phyloP scores from a whole-genome alignment of 768 basidiomycete species.

The Russula sp. region DNA sequence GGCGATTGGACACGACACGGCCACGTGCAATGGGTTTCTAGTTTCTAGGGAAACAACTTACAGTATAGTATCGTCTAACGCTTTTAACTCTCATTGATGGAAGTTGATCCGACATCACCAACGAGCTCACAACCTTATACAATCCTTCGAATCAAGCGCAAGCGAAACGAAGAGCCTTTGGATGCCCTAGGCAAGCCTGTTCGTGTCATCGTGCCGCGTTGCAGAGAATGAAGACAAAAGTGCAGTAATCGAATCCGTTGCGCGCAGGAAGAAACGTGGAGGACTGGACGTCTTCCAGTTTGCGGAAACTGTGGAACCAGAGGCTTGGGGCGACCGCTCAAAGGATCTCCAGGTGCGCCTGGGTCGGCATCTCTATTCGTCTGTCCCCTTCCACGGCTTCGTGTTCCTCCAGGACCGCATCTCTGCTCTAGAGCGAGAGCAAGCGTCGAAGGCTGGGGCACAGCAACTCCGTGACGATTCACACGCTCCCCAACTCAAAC shows the following conservation, averaged over 20 bases:
- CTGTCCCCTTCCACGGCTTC: background rate
- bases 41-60: too few relatives aligned
- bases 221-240: background rate
- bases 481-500: background rate
- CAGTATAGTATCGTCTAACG: too few relatives aligned
- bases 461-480: background rate
- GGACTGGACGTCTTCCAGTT: slow-evolving; percentile 67
- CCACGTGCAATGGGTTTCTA: too few relatives aligned
- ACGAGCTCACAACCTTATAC: slow-evolving; percentile 45
- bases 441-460: background rate
- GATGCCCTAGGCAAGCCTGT: slow-evolving; percentile 63
- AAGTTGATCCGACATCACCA: slow-evolving; percentile 17
- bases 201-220: slow-evolving; percentile 10
- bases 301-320: slow-evolving; percentile 69
- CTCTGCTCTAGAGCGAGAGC: slow-evolving; percentile 26
- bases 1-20: too few relatives aligned
- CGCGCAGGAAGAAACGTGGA: slow-evolving; percentile 49
- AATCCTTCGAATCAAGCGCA: slow-evolving; percentile 76
- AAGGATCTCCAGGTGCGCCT: slow-evolving; percentile 57
- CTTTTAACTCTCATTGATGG: slow-evolving; percentile 1
- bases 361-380: background rate
- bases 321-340: slow-evolving; percentile 59
- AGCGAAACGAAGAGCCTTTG: slow-evolving; percentile 74
- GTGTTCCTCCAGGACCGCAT: slow-evolving; percentile 25
- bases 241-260: slow-evolving; percentile 57